phyloP scores from a whole-genome alignment of 306 rosid genomes.

The Vicia villosa region DNA sequence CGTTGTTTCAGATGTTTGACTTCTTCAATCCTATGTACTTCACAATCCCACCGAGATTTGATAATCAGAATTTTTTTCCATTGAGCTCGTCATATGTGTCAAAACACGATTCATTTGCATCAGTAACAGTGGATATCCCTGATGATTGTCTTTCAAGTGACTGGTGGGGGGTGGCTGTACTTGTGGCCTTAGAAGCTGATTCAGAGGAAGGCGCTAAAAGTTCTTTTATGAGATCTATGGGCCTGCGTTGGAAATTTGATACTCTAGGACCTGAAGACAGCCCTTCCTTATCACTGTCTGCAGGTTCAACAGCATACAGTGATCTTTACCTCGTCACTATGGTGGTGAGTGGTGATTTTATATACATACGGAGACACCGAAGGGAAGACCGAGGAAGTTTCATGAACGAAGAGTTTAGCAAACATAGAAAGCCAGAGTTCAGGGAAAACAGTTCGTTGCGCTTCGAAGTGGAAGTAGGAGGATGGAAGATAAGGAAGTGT shows the following conservation, averaged over 20 bases:
- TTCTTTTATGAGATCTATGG: not conserved
- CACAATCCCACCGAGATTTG: constrained; percentile 6
- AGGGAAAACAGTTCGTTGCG: not conserved
- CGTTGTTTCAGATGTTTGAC: not conserved
- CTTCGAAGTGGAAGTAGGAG: not conserved
- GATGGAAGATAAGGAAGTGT: constrained; percentile 18
- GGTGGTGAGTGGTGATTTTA: constrained; percentile 22
- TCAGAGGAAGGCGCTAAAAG: not conserved
- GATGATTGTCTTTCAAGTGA: constrained; percentile 23
- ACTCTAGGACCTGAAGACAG: constrained; percentile 1
- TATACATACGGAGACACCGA: not conserved
- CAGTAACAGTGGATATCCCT: constrained; percentile 4
- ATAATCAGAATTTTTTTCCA: constrained; percentile 9
- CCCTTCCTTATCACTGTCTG: not conserved
- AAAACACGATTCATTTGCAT: constrained; percentile 4
- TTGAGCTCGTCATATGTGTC: constrained; percentile 7
- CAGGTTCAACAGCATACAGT: constrained; percentile 1
- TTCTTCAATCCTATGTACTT: not conserved
- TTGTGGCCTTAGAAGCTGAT: constrained; percentile 15
- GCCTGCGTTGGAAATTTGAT: not conserved
- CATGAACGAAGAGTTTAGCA: not conserved
- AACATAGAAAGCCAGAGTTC: constrained; percentile 10
- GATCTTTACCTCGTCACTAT: not conserved
- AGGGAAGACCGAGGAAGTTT: not conserved
- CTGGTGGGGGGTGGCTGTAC: constrained; percentile 19